A percentile compares a stretch with the other conserved stretches of the same genome.
These are phyloP conservation scores for Fistulinella prunicolor DNA, from an alignment of 768 basidiomycete genomes.

Conservation along the genomic window DNA sequence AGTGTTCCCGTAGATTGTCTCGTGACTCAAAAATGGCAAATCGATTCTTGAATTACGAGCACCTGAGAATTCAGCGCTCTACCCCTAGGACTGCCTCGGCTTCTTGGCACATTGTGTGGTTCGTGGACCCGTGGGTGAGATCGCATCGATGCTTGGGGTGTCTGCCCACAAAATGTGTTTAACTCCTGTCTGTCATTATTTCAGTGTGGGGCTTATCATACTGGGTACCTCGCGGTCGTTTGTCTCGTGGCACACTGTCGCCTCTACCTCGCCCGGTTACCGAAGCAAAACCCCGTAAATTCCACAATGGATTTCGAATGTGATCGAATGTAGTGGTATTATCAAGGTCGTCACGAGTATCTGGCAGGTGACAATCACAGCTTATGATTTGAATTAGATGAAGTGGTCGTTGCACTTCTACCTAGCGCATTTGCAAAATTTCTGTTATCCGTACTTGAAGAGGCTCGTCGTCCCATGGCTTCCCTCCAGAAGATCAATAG, in stretches of 20 bases:
- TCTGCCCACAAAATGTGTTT: slow-evolving; percentile 1
- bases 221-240: neutral
- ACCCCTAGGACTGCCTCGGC: neutral
- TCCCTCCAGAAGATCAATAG: slow-evolving; percentile 57
- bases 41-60: slow-evolving; percentile 21
- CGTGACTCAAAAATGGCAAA: slow-evolving; percentile 20
- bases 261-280: neutral
- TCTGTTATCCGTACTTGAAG: no score
- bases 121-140: slow-evolving; percentile 6
- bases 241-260: slow-evolving; percentile 4
- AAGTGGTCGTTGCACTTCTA: neutral
- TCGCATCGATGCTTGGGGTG: slow-evolving; percentile 1
- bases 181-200: slow-evolving; percentile 9
- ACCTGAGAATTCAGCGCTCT: slow-evolving; percentile 6
- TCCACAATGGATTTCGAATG: no score
- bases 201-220: slow-evolving; percentile 3
- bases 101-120: neutral
- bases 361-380: no score
- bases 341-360: slow-evolving; percentile 1
- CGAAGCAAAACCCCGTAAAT: slow-evolving; percentile 1
- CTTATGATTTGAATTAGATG: slow-evolving; percentile 9
- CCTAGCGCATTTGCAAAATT: no score
- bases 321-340: no score
- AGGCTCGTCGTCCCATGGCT: slow-evolving; percentile 30
- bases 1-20: slow-evolving; percentile 33